These are phyloP conservation scores for Aquilaria malaccensis DNA, from an alignment of 345 rosid species.

Conservation along the genomic window DNA sequence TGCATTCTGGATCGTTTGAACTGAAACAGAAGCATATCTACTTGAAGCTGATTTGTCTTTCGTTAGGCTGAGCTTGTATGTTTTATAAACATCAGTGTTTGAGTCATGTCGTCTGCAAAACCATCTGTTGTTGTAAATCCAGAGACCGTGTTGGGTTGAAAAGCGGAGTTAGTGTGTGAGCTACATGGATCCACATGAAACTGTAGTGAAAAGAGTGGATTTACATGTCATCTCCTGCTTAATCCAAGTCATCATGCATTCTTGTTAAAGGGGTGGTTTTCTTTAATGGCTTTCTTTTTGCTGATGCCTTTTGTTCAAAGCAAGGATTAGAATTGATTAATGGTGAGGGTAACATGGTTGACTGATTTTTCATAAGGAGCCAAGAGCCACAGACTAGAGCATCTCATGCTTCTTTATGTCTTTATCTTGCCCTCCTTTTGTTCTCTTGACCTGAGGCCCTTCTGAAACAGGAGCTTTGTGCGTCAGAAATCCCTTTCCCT, in stretches of 20 bases:
- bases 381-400: constrained; percentile 31
- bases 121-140: constrained; percentile 6
- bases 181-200: not conserved
- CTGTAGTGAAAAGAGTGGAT: constrained; percentile 21
- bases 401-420: constrained; percentile 31
- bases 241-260: constrained; percentile 18
- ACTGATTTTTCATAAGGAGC: constrained; percentile 23
- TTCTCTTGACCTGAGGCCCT: constrained; percentile 10
- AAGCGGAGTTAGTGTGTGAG: not conserved
- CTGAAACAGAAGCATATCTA: constrained; percentile 21
- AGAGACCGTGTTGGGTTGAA: constrained; percentile 8
- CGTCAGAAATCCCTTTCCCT: constrained; percentile 4
- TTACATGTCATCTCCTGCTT: constrained; percentile 16
- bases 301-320: constrained; percentile 12
- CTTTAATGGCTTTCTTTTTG: constrained; percentile 10
- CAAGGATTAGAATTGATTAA: constrained; percentile 9
- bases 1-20: constrained; percentile 22
- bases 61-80: constrained; percentile 13
- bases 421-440: constrained; percentile 8
- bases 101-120: constrained; percentile 6
- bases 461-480: too few relatives aligned
- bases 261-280: constrained; percentile 7
- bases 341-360: constrained; percentile 19
- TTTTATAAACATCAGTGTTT: constrained; percentile 10
- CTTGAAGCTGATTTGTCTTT: constrained; percentile 15